Conservation (phyloP, 176 grass and related monocot species). For the Raddia guianensis region DNA sequence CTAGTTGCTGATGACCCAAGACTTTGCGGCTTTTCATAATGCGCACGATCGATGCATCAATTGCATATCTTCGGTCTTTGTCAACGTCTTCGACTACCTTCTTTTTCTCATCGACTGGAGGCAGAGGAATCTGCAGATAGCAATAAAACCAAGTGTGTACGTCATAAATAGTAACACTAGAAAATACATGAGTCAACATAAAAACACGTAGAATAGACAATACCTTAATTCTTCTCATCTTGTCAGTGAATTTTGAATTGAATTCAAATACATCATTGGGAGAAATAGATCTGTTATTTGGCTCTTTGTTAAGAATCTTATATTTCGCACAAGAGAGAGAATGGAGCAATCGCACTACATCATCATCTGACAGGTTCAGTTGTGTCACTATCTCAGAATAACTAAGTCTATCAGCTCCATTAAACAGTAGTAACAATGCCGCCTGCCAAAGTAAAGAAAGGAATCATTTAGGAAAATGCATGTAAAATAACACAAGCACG, state of each 20-base stretch:
- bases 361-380: slow-evolving; percentile 83
- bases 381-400: slow-evolving; percentile 86
- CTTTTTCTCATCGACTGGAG: slow-evolving; percentile 91
- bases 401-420: slow-evolving; percentile 56
- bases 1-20: slow-evolving; percentile 73
- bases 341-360: slow-evolving; percentile 76
- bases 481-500: background rate
- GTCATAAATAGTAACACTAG: background rate
- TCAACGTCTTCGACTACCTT: slow-evolving; percentile 92
- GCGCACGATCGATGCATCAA: slow-evolving; percentile 87
- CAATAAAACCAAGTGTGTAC: background rate
- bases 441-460: slow-evolving; percentile 43
- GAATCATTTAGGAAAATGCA: background rate
- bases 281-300: slow-evolving; percentile 70
- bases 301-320: slow-evolving; percentile 82
- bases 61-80: slow-evolving; percentile 82
- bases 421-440: slow-evolving; percentile 70
- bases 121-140: slow-evolving; percentile 63
- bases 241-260: slow-evolving; percentile 90
- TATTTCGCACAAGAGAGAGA: slow-evolving; percentile 81
- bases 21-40: slow-evolving; percentile 98
- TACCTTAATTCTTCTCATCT: slow-evolving; percentile 94
- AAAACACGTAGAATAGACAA: background rate
- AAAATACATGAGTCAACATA: slow-evolving; percentile 7
- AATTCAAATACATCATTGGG: slow-evolving; percentile 72